Conservation (phyloP, 805 yeast genomes). For the Pichia exigua region DNA sequence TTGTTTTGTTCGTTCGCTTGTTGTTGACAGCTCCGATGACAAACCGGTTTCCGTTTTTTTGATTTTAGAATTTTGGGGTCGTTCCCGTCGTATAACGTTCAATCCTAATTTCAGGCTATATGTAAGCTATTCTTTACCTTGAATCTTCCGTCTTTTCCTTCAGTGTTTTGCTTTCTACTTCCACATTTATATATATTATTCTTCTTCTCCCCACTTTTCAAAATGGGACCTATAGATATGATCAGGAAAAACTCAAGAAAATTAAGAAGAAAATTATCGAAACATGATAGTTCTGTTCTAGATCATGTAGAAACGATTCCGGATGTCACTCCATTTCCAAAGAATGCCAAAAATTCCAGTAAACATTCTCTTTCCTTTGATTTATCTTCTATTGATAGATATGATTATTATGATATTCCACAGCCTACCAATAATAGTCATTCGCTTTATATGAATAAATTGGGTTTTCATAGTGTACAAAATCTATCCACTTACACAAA, state of each 20-base stretch:
- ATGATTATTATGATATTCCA: not conserved
- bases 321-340: not conserved
- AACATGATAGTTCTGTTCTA: not conserved
- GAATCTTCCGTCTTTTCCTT: not conserved
- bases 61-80: too few relatives aligned
- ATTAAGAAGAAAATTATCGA: constrained; percentile 4
- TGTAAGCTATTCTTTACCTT: not conserved
- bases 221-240: constrained; percentile 6
- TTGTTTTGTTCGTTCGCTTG: not conserved
- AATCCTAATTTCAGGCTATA: not conserved
- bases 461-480: not conserved
- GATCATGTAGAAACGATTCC: not conserved
- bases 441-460: not conserved
- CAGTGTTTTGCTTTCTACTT: not conserved
- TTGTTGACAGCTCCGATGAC: not conserved
- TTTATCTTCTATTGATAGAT: not conserved
- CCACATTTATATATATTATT: not conserved
- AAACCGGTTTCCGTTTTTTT: not conserved
- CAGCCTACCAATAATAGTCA: not conserved
- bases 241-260: constrained; percentile 8
- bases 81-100: not conserved
- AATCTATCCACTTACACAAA: not conserved
- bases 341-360: not conserved
- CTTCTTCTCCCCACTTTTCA: not conserved
- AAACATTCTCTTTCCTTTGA: constrained; percentile 3